Evolutionary conservation across 352 stramenopile species (phyloP), one percentile per base, ranked within the genome.

Genomic region (Globisporangium iwayamae): DNA sequence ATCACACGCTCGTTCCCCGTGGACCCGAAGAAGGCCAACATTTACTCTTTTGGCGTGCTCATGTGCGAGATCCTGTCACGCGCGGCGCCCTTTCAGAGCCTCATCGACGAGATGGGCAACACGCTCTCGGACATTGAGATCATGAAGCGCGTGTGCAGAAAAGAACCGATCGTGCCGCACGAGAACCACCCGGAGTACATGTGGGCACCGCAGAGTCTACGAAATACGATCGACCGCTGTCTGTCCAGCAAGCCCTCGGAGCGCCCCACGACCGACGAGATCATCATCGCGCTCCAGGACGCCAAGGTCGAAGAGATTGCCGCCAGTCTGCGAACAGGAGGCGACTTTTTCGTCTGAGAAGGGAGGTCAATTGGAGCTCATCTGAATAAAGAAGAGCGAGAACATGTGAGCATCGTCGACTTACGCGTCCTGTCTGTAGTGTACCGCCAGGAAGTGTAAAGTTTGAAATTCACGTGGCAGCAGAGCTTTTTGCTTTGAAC

Each of bases 31-130:
- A 81, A 79, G 25, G 77, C 66, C 50, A 87, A 91, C 53, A 78
- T 88, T 55, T 91, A 83, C 69, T 65, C 81, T n/a, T 82, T 91
- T 25, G 81, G 80, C 22, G 70, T 91, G 18, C 60, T 91, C 34
- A 69, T 88, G 50, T 70, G 74, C 57, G 80, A 89, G 65, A 75
- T 91, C 63, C 76, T 84, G 20, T 81, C 80, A n/a, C 74, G 76
- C 10, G 48, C 67, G 22, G 61, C 68, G 58, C 81, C 79, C 10
- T 91, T 84, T 36, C 72, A 84, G 52, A 67, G 62, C 34, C 65
- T 86, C 2, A 51, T 85, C 22, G 67, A 87, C 30, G 58, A 74
- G 53, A 30, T 72, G 11, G 80, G 80, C 39, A 87, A 86, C 64
- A 87, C 78, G 9, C 67, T 83, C 50, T 69, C 80, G 38, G 80